Evolutionary conservation across 2,329 filamentous ascomycete species (phyloP), one percentile per base, ranked within the genome.

Genomic region (Colletotrichum sp.): DNA sequence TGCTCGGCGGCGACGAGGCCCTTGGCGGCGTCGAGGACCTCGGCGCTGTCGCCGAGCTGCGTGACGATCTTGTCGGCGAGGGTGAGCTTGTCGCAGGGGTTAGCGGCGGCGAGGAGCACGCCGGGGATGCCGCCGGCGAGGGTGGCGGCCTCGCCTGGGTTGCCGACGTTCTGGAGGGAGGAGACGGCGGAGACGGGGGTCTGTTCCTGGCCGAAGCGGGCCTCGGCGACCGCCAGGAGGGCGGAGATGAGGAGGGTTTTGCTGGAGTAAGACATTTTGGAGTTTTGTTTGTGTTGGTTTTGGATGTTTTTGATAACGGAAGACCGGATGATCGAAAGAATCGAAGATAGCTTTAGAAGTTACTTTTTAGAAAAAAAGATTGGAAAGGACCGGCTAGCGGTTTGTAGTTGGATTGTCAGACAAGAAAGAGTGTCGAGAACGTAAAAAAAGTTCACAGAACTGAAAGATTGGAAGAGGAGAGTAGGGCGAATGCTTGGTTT

Each of bases 1-100:
- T 93, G 92, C 87, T 94, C 93, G 6, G 93, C 92, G 30, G 90
- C 89, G 16, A 94, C 92, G 48, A 94, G 88, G 18, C 89, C 89
- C 74, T 89, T 89, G 21, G 93, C 93, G 24, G 91, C 93, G 16
- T 89, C 87, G 74, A 94, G 86, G 78, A 92, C 92, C 76, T 88
- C 85, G n/a, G 88, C 84, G 78, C 91, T 90, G 61, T 85, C 89
- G 69, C 93, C 93, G 39, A 94, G 91, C 69, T 90, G 84, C 10
- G 87, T 80, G 77, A 94, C 88, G 81, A 95, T 93, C 80, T 92
- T 82, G 81, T 94, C 93, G 77, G 92, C 93, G 61, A 92, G 90
- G 26, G 84, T 83, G 78, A 94, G 91, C 89, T 93, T 94, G 77
- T 86, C 91, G 79, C 93, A 95, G 43, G 93, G 90, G 83, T 92